phyloP scores from a whole-genome alignment of 2,329 filamentous ascomycete genomes.

The Ophiostoma pallidulum region DNA sequence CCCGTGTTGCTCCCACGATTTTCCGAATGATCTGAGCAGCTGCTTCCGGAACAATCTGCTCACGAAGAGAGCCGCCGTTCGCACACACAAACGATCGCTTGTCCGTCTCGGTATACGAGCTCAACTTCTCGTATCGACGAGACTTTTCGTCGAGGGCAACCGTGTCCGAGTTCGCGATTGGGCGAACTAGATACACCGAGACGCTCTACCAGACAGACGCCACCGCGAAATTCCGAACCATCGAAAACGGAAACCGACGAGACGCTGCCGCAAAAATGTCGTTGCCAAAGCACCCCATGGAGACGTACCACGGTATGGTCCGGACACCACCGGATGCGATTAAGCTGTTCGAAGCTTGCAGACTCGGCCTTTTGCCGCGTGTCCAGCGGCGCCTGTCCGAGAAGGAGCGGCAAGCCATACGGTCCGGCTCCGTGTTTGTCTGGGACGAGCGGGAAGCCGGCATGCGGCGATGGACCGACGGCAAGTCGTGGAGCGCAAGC shows the following conservation, averaged over 20 bases:
- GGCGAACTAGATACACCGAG: conserved; percentile 4
- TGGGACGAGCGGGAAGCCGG: conserved; percentile 98
- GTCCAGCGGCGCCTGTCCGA: conserved; percentile 91
- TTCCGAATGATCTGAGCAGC: too few relatives aligned
- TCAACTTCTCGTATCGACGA: neutral
- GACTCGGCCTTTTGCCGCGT: conserved; percentile 76
- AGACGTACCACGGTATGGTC: conserved; percentile 92
- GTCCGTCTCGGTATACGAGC: neutral
- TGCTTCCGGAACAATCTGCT: too few relatives aligned
- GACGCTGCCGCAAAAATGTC: conserved; percentile 23
- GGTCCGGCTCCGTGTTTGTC: conserved; percentile 96
- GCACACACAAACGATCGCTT: neutral
- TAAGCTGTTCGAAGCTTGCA: conserved; percentile 95
- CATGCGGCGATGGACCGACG: conserved; percentile 97
- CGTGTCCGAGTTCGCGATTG: conserved; percentile 9
- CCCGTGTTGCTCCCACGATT: too few relatives aligned
- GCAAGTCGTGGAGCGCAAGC: conserved; percentile 98
- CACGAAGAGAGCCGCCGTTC: too few relatives aligned
- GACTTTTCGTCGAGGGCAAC: neutral
- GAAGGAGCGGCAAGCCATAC: conserved; percentile 92
- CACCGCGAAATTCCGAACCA: too few relatives aligned
- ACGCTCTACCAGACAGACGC: neutral
- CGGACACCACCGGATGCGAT: conserved; percentile 95
- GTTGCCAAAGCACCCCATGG: conserved; percentile 48
- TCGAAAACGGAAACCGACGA: neutral